These are phyloP conservation scores for Rosa lucieae DNA, from an alignment of 306 rosid genomes.

Conservation along the genomic window DNA sequence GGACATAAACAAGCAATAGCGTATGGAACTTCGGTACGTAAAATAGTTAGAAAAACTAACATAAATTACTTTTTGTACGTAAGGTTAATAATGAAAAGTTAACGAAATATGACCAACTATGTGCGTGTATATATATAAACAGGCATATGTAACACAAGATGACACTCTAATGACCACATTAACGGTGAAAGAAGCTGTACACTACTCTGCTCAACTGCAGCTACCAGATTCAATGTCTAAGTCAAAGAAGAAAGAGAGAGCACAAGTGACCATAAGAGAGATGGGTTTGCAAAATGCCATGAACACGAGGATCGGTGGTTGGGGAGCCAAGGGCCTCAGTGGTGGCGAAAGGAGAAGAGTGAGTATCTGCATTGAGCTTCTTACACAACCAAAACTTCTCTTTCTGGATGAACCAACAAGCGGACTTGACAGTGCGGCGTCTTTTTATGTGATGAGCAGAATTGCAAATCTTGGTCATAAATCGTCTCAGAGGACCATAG, in stretches of 20 bases:
- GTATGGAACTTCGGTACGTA: constrained; percentile 49
- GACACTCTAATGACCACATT: constrained; percentile 40
- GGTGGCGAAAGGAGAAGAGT: constrained; percentile 74
- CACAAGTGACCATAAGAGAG: constrained; percentile 54
- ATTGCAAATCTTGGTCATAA: constrained; percentile 33
- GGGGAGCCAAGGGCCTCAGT: constrained; percentile 58
- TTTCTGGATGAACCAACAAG: constrained; percentile 79
- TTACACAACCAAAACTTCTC: constrained; percentile 60
- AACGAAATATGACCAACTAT: background rate
- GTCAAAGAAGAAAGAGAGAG: constrained; percentile 61
- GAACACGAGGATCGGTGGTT: constrained; percentile 64
- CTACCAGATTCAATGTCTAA: constrained; percentile 55
- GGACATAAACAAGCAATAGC: constrained; percentile 38
- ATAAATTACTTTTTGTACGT: background rate
- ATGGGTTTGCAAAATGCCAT: constrained; percentile 65
- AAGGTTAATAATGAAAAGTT: background rate
- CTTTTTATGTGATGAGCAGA: constrained; percentile 62
- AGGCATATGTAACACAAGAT: constrained; percentile 58
- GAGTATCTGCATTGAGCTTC: constrained; percentile 68
- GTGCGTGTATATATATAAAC: background rate
- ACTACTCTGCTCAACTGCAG: constrained; percentile 67
- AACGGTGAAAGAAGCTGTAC: constrained; percentile 53
- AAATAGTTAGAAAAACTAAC: background rate
- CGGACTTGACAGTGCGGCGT: constrained; percentile 79
- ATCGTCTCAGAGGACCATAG: constrained; percentile 38